Evolutionary conservation across 75 land plant species (phyloP).

Genomic region (Sequoia sempervirens): DNA sequence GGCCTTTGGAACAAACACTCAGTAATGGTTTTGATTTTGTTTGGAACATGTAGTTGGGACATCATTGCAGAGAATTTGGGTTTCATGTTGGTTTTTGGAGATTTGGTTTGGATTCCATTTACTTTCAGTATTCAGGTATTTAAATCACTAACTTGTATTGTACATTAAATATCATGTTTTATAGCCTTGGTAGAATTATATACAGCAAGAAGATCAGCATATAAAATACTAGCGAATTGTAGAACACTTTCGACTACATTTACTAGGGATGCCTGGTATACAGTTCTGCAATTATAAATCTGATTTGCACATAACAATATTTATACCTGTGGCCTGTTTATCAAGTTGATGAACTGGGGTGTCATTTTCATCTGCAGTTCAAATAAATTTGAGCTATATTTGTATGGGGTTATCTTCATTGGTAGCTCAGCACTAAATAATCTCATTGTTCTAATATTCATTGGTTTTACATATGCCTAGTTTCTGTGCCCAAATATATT

Average conservation of each 20-base stretch:
- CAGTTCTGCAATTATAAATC: background rate
- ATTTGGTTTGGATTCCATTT: slow-evolving; percentile 95
- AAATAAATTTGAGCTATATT: background rate
- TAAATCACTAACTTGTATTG: background rate
- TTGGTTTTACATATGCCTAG: no score
- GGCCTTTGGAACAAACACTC: background rate
- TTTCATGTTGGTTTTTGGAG: slow-evolving; percentile 98
- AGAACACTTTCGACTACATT: background rate
- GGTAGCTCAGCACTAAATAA: background rate
- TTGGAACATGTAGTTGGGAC: slow-evolving; percentile 73
- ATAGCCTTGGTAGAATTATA: background rate
- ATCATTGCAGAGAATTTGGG: slow-evolving; percentile 98
- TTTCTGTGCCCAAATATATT: no score
- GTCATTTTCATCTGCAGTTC: background rate
- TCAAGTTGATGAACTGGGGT: background rate
- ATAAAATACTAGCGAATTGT: background rate
- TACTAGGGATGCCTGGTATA: background rate
- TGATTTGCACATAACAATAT: background rate
- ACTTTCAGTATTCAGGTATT: slow-evolving; percentile 96
- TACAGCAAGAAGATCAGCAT: background rate
- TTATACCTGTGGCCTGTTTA: background rate
- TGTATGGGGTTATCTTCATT: background rate
- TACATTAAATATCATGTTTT: background rate
- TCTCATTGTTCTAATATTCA: no score
- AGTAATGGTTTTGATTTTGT: background rate